Evolutionary conservation across 352 stramenopile species (phyloP).

Genomic region (Globisporangium splendens): DNA sequence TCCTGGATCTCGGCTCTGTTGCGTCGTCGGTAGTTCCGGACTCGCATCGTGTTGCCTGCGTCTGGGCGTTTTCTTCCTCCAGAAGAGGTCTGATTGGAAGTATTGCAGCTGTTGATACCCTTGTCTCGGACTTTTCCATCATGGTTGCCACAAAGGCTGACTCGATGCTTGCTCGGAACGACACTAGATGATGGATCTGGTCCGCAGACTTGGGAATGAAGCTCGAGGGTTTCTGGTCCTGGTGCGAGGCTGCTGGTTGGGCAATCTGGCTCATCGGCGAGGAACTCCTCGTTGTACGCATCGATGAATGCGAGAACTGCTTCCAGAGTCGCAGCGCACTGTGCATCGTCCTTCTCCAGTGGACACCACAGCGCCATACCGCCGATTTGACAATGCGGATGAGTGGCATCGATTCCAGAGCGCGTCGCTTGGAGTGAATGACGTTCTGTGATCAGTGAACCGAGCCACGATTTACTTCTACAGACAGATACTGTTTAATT

Average conservation of each 20-base stretch:
- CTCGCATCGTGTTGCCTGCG: background rate
- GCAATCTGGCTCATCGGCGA: background rate
- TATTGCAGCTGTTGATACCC: background rate
- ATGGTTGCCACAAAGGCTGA: background rate
- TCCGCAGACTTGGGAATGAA: too few species aligned
- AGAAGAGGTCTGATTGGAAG: too few species aligned
- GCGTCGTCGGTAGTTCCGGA: background rate
- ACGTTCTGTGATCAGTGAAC: too few species aligned
- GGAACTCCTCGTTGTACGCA: background rate
- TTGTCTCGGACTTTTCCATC: background rate
- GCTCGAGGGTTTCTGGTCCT: too few species aligned
- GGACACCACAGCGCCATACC: too few species aligned
- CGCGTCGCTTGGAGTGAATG: too few species aligned
- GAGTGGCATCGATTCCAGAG: too few species aligned
- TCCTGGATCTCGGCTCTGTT: constrained; percentile 16
- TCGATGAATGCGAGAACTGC: background rate
- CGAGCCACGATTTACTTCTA: too few species aligned
- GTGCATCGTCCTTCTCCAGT: background rate
- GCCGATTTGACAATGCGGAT: too few species aligned
- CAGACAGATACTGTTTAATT: too few species aligned
- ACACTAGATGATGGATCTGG: background rate
- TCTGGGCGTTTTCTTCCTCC: background rate
- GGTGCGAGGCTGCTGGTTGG: too few species aligned
- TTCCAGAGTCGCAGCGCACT: background rate
- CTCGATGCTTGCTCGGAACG: too few species aligned